Percentiles rank a stretch among this genome's conserved stretches.
These are phyloP conservation scores for Xylaria curta DNA, from an alignment of 495 filamentous ascomycete species.

Conservation along the genomic window DNA sequence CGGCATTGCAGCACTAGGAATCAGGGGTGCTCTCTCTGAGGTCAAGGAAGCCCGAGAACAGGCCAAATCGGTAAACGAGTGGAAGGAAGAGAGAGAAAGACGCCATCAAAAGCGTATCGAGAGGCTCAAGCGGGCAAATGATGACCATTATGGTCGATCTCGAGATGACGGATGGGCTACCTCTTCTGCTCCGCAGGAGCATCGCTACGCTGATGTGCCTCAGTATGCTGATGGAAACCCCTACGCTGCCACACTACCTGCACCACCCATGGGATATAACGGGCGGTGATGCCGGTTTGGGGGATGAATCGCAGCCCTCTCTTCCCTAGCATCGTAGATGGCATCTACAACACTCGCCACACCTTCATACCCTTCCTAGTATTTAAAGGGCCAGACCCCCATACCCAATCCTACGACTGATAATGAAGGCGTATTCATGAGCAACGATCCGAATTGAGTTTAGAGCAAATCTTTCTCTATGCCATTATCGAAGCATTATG, in stretches of 20 bases:
- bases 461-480: neutral
- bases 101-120: conserved; percentile 50
- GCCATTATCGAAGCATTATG: conserved; percentile 5
- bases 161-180: conserved; percentile 50
- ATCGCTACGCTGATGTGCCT: conserved; percentile 49
- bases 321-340: conserved; percentile 6
- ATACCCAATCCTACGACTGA: conserved; percentile 12
- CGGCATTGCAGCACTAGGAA: conserved; percentile 83
- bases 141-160: conserved; percentile 42
- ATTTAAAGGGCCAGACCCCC: neutral
- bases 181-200: conserved; percentile 42
- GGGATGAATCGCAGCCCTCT: neutral
- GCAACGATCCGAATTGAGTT: neutral
- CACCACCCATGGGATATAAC: conserved; percentile 50
- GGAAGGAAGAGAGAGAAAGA: conserved; percentile 48
- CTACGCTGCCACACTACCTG: conserved; percentile 52
- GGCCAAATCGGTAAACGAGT: conserved; percentile 49
- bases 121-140: conserved; percentile 41
- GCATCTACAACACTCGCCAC: conserved; percentile 6
- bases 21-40: conserved; percentile 81
- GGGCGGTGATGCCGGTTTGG: conserved; percentile 39
- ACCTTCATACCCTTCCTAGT: neutral
- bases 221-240: conserved; percentile 61
- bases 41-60: conserved; percentile 55
- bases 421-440: neutral